A percentile compares a stretch with the other conserved stretches of the same genome.
Evolutionary conservation across 2,329 filamentous ascomycete genomes (phyloP).

Genomic region (Exophiala sp.): DNA sequence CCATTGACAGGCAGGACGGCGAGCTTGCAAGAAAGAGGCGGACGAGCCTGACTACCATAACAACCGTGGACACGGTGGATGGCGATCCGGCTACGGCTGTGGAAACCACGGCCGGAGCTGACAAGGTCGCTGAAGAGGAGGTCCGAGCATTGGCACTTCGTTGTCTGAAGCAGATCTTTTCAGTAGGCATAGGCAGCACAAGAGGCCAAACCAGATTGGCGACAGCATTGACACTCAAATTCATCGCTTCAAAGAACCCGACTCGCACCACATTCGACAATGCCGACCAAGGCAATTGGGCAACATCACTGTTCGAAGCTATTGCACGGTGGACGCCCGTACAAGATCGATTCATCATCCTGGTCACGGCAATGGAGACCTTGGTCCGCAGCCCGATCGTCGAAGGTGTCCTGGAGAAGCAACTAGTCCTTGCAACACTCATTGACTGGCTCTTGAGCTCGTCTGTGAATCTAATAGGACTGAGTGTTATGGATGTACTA

Average conservation of each 20-base stretch:
- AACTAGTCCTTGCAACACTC: conserved; percentile 72
- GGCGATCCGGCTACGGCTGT: conserved; percentile 65
- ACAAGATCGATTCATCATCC: conserved; percentile 87
- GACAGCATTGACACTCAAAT: conserved; percentile 69
- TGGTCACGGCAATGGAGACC: conserved; percentile 76
- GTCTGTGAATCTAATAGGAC: conserved; percentile 86
- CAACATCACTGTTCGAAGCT: conserved; percentile 74
- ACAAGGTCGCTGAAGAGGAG: conserved; percentile 85
- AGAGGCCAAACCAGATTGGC: conserved; percentile 75
- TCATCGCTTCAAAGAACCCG: conserved; percentile 59
- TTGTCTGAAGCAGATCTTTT: conserved; percentile 81
- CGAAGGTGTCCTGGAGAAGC: conserved; percentile 68
- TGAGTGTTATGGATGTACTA: conserved; percentile 94
- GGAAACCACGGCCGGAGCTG: conserved; percentile 79
- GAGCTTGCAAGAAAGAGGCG: conserved; percentile 64
- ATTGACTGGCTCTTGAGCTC: conserved; percentile 80
- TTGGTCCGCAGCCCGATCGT: conserved; percentile 65
- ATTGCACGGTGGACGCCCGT: conserved; percentile 86
- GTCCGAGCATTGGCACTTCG: conserved; percentile 79
- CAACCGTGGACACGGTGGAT: conserved; percentile 65
- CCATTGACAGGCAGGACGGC: conserved; percentile 65
- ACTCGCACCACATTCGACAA: conserved; percentile 45
- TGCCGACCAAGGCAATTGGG: conserved; percentile 64
- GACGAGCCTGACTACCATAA: conserved; percentile 74
- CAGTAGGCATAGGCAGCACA: conserved; percentile 62